Base-by-base conservation (phyloP, 257 asterid genomes). In the Eustoma russellianum region DNA sequence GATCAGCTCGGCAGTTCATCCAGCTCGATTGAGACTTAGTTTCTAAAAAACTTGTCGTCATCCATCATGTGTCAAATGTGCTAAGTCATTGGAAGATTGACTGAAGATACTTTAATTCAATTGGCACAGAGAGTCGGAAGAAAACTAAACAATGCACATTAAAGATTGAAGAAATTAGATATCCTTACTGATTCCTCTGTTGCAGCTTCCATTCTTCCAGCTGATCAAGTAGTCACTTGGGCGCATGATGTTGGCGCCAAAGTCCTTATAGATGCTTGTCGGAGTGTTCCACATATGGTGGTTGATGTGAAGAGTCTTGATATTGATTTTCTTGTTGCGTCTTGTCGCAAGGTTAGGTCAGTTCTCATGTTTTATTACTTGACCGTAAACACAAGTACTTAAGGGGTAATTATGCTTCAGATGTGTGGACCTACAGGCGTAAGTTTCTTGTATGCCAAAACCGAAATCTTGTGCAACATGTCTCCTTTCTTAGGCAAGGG, bases 391-490 rank as follows among this genome's bases (percentile, higher is more conserved):
- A 62, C 61, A 38, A 55, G 58, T 52, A 52, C 68, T 75, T 69
- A 68, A 75, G 74, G 48, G 71, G 61, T 91, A 77, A 79, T 72
- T 83, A 61, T 88, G 76, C 79, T 79, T 88, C 97, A 92, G 98
- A 92, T 92, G 98, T 92, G 98, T 83, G 98, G 98, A 79, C 98
- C 97, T 75, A 92, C 98, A 85, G 98, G 98, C 95, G 65, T 92
- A 17, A 97, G 98, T 64, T 85, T 92, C 85, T 79, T 92, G 65
- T 83, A 88, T 60, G 95, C 95, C 41, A 92, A 85, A 70, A 69
- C 74, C 40, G 90, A 85, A 75, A 80, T 82, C 67, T 71, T 92
- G 72, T 70, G 75, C 38, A 70, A 73, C 60, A 92, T 92, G 98
- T 95, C 94, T 60, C 98, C 98, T 64, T 92, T 92, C 77, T 66